Percentiles rank a stretch among this genome's conserved stretches.
These are phyloP conservation scores for Collariella sp. DNA, from an alignment of 495 filamentous ascomycete genomes.

Conservation along the genomic window DNA sequence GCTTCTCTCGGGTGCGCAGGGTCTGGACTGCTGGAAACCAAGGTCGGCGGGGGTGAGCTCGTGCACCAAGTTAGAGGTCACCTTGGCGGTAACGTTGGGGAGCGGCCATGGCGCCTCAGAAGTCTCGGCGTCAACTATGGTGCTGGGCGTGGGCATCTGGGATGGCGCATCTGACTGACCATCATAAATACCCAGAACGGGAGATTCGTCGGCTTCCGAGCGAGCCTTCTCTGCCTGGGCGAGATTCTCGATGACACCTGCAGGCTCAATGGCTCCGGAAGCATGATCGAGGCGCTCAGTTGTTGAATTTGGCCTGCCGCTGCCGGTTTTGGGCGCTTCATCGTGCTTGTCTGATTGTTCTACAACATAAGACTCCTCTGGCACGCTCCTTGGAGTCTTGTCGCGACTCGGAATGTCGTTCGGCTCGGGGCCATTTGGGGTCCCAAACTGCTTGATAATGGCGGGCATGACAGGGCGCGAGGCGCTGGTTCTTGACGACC, in stretches of 20 bases:
- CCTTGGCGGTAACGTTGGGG: neutral
- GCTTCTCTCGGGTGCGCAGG: neutral
- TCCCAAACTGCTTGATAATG: neutral
- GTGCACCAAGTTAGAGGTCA: neutral
- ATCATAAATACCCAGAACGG: no score
- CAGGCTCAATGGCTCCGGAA: no score
- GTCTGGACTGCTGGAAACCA: neutral
- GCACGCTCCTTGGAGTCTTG: no score
- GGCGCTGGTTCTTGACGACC: conserved; percentile 1
- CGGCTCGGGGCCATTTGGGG: neutral
- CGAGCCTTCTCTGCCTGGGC: no score
- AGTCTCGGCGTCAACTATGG: neutral
- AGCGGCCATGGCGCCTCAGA: neutral
- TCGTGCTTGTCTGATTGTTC: no score
- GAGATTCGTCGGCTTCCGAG: no score
- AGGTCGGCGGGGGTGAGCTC: neutral
- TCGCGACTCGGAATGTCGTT: no score
- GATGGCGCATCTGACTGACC: neutral
- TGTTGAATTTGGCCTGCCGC: no score
- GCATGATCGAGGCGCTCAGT: no score
- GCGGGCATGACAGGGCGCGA: conserved; percentile 4
- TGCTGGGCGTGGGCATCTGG: neutral
- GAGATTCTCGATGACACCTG: no score
- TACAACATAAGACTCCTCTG: no score
- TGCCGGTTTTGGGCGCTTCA: no score